Conservation (phyloP, 441 rosid species). For the Brassica hybrid region DNA sequence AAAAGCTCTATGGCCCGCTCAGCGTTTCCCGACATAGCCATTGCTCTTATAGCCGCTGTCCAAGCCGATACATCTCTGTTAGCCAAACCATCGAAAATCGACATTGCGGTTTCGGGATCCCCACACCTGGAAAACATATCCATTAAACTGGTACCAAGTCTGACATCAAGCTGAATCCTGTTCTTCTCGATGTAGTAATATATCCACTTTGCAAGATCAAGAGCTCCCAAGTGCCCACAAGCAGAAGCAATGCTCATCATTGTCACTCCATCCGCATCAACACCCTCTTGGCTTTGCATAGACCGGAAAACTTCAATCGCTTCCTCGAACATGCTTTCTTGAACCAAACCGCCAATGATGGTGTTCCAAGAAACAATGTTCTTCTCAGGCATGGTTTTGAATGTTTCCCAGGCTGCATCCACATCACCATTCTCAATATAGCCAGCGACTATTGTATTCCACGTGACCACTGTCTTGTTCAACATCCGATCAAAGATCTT, state of each 20-base stretch:
- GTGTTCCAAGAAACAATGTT: constrained; percentile 67
- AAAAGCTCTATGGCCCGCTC: constrained; percentile 53
- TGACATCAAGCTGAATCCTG: constrained; percentile 50
- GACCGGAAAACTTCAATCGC: constrained; percentile 54
- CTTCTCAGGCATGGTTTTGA: constrained; percentile 59
- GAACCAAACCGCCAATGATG: constrained; percentile 51
- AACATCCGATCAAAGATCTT: constrained; percentile 53
- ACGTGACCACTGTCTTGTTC: constrained; percentile 63
- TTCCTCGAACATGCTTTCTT: constrained; percentile 59
- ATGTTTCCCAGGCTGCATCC: constrained; percentile 54
- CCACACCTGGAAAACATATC: constrained; percentile 76
- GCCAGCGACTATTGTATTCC: constrained; percentile 72
- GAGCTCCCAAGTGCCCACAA: constrained; percentile 63
- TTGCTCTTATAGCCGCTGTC: constrained; percentile 68
- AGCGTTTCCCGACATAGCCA: constrained; percentile 63
- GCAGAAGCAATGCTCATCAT: constrained; percentile 64
- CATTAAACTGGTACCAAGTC: constrained; percentile 50
- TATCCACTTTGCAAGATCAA: constrained; percentile 63
- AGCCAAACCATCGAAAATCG: constrained; percentile 48
- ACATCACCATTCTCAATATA: constrained; percentile 54
- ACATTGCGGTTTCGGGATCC: constrained; percentile 59
- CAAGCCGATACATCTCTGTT: constrained; percentile 65
- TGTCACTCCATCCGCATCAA: constrained; percentile 55
- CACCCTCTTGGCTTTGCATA: constrained; percentile 54
- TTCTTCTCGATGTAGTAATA: constrained; percentile 49